These are phyloP conservation scores for Phialophora macrospora DNA, from an alignment of 2,329 filamentous ascomycete species.

Conservation along the genomic window DNA sequence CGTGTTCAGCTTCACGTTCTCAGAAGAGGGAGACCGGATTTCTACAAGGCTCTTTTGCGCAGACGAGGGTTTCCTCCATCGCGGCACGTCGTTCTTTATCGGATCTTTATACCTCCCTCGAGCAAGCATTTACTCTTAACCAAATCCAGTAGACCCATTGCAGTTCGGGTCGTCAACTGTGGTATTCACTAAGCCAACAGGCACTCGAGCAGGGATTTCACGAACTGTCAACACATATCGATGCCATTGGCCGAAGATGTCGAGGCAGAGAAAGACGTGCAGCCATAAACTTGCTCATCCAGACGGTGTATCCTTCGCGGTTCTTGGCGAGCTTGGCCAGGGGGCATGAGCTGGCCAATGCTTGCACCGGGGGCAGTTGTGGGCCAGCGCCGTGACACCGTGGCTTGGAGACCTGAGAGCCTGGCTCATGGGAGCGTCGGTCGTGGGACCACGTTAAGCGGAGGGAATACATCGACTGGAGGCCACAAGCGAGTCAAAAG, in stretches of 20 bases:
- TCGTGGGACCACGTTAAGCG: not conserved
- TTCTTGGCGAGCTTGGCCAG: slow-evolving; percentile 11
- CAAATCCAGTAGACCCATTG: not conserved
- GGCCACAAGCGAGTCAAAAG: not conserved
- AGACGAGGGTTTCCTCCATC: not conserved
- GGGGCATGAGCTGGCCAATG: not conserved
- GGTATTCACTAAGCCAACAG: not conserved
- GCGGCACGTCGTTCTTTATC: not conserved
- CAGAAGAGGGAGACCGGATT: not conserved
- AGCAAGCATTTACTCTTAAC: not conserved
- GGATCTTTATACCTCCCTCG: not conserved
- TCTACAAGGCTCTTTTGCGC: not conserved
- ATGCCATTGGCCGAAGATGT: not conserved
- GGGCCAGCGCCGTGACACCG: not conserved
- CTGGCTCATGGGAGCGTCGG: not conserved
- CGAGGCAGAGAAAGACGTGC: not conserved
- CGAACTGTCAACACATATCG: not conserved
- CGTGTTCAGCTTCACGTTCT: not conserved
- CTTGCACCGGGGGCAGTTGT: not conserved
- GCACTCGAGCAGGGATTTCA: not conserved
- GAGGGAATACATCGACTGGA: too few species aligned
- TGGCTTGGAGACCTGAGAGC: not conserved
- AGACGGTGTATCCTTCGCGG: slow-evolving; percentile 6
- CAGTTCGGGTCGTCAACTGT: not conserved
- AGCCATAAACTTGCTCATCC: slow-evolving; percentile 19